Conservation (phyloP, 2,329 filamentous ascomycete genomes). For the Fonsecaea monophora region DNA sequence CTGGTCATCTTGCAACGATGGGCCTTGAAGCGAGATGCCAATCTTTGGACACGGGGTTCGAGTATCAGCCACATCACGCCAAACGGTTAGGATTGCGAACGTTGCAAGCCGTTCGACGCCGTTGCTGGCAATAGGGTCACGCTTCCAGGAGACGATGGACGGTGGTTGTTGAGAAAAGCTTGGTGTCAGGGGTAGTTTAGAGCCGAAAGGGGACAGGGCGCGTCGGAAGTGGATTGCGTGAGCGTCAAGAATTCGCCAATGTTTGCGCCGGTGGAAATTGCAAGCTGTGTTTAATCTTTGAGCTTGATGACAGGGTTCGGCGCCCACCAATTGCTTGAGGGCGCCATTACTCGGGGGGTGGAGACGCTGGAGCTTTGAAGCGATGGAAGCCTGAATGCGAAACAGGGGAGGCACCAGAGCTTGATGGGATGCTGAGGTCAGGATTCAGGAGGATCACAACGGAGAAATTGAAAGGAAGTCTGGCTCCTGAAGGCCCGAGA, state of each 20-base stretch:
- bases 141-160: neutral
- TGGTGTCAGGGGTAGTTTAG: slow-evolving; percentile 23
- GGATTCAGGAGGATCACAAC: slow-evolving; percentile 17
- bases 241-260: slow-evolving; percentile 19
- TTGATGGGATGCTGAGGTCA: neutral
- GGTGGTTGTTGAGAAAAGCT: slow-evolving; percentile 10
- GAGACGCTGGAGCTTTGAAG: slow-evolving; percentile 15
- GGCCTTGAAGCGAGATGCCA: slow-evolving; percentile 17
- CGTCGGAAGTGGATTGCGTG: slow-evolving; percentile 3
- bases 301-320: slow-evolving; percentile 9
- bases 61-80: slow-evolving; percentile 20
- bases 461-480: slow-evolving; percentile 11
- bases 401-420: slow-evolving; percentile 8
- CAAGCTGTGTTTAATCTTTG: slow-evolving; percentile 22
- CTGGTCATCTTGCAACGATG: slow-evolving; percentile 7
- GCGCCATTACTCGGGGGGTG: slow-evolving; percentile 20
- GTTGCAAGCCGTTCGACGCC: neutral
- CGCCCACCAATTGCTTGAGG: slow-evolving; percentile 19
- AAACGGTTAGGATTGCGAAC: neutral
- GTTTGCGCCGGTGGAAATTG: slow-evolving; percentile 34
- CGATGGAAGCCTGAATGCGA: slow-evolving; percentile 12
- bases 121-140: neutral
- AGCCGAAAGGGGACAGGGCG: slow-evolving; percentile 9
- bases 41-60: slow-evolving; percentile 27
- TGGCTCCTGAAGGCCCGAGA: neutral